Evolutionary conservation across 345 rosid species (phyloP).

Genomic region (Salix koriyanagi): DNA sequence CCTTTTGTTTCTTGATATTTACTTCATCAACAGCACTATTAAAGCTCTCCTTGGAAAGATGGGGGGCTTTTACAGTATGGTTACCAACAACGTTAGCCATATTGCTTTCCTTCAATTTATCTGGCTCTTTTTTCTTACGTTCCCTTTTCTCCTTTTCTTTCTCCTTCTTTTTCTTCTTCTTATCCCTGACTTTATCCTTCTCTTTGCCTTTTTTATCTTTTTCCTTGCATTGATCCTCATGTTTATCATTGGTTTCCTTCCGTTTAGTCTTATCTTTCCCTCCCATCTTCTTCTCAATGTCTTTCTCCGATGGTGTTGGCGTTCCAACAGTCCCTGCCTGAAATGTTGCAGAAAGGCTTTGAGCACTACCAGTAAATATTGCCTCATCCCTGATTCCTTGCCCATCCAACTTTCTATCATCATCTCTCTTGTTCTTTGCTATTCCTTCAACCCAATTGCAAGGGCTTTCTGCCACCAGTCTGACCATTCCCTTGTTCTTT

Average conservation of each 20-base stretch:
- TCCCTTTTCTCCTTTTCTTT: conserved; percentile 33
- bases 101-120: conserved; percentile 23
- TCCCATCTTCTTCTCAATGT: conserved; percentile 30
- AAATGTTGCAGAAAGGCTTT: conserved; percentile 23
- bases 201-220: conserved; percentile 29
- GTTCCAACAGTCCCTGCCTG: conserved; percentile 33
- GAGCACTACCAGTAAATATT: conserved; percentile 26
- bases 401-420: conserved; percentile 26
- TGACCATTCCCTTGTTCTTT: conserved; percentile 21
- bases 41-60: conserved; percentile 14
- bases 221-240: conserved; percentile 28
- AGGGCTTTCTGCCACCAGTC: conserved; percentile 19
- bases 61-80: conserved; percentile 3
- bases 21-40: conserved; percentile 9
- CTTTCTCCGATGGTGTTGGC: conserved; percentile 35
- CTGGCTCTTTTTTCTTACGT: conserved; percentile 29
- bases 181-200: conserved; percentile 32
- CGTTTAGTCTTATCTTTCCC: conserved; percentile 34
- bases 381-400: conserved; percentile 19
- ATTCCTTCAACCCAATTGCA: conserved; percentile 21
- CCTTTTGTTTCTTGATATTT: conserved; percentile 26
- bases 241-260: conserved; percentile 28
- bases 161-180: conserved; percentile 41
- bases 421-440: conserved; percentile 34
- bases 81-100: neutral